Base-by-base conservation (phyloP, 169 alveolate genomes). In the Eimeria praecox region DNA sequence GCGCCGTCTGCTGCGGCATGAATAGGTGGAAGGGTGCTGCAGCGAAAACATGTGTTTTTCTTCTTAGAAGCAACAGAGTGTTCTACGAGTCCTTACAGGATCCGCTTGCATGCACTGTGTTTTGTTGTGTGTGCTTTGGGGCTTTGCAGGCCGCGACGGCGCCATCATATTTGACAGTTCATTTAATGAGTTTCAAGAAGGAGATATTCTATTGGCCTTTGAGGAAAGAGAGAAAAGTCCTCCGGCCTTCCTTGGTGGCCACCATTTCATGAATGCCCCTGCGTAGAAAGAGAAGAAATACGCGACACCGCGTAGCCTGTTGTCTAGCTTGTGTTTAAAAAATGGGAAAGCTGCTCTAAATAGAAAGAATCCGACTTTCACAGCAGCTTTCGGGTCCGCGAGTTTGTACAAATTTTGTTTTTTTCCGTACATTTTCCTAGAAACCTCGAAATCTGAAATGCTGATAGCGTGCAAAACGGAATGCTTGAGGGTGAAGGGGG, bases 141-240 rank as follows among this genome's bases (percentile, higher is more conserved):
- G 69, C 30, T 27, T 56, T 33, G 35, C 94, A 88, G 94, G 87
- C 83, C 94, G 94, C 86, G 80, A 49, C 46, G 94, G 87, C 46
- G 94, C 94, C 10, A 64, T 88, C 66, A 69, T 88, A 42, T 88
- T 88, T 86, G 94, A 88, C 94, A 10, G 78, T 33, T 49, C 20
- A 5, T 88, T 66, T 78, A 69, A 62, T 24, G 93, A 54, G 62
- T 88, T 88, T 66, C 86, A 64, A 8, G 94, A 88, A 30, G 62
- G 86, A 8, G 94, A 88, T n/a, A 22, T 62, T 35, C 33, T 88
- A 12, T 3, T 62, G 54, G 94, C 66, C 18, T 88, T 44, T 33
- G 94, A 88, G n/a, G 49, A 54, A 66, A 88, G 49, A 27, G 78
- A 88, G 33, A 42, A 77, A 27, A 54, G 16, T 20, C 86, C 94